Evolutionary conservation across 768 basidiomycete genomes (phyloP).

Genomic region (Amanita polypyramis): DNA sequence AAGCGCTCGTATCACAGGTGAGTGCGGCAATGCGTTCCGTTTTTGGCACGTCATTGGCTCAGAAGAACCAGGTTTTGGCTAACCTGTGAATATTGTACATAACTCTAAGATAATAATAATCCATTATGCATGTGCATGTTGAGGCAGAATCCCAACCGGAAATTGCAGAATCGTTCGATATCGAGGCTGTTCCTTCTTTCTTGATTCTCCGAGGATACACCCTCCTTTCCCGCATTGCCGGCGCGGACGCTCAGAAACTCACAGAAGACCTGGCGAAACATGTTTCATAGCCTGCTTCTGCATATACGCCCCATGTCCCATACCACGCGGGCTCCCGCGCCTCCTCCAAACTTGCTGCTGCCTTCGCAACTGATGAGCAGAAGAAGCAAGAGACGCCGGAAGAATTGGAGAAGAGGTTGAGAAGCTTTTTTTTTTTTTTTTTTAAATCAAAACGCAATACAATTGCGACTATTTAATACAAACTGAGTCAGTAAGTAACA

Average conservation of each 20-base stretch:
- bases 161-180: slow-evolving; percentile 86
- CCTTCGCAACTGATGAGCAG: slow-evolving; percentile 8
- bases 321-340: slow-evolving; percentile 33
- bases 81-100: too few relatives aligned
- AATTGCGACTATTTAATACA: too few relatives aligned
- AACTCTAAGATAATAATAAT: neutral
- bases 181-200: slow-evolving; percentile 82
- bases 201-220: slow-evolving; percentile 82
- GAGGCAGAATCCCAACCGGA: slow-evolving; percentile 76
- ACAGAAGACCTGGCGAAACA: slow-evolving; percentile 53
- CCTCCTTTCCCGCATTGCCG: slow-evolving; percentile 66
- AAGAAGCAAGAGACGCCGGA: slow-evolving; percentile 41
- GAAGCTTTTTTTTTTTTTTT: too few relatives aligned
- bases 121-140: slow-evolving; percentile 36
- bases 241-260: slow-evolving; percentile 66
- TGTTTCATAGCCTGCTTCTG: slow-evolving; percentile 22
- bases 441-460: too few relatives aligned
- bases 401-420: slow-evolving; percentile 56
- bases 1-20: slow-evolving; percentile 69
- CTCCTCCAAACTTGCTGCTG: slow-evolving; percentile 15
- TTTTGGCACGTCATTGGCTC: too few relatives aligned
- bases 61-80: too few relatives aligned
- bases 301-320: slow-evolving; percentile 34
- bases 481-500: too few relatives aligned
- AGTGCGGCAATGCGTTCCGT: too few relatives aligned